Evolutionary conservation across 768 basidiomycete species (phyloP).

Genomic region (Mycena alexandri): DNA sequence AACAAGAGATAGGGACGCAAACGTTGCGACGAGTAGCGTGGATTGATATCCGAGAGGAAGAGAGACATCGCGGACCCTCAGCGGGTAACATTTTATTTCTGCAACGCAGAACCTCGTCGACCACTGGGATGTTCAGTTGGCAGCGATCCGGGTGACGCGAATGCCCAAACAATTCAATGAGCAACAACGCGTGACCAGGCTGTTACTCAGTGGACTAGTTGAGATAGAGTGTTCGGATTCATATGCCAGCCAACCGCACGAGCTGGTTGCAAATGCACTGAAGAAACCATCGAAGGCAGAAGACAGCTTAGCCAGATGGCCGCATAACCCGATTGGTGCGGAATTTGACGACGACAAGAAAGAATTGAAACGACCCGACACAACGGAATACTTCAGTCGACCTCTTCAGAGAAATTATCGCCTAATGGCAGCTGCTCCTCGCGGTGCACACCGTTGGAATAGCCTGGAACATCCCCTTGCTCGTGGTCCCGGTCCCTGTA

Average conservation of each 20-base stretch:
- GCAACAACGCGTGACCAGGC: constrained; percentile 3
- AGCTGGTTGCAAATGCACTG: constrained; percentile 12
- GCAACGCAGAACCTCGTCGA: not conserved
- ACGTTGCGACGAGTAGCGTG: no score
- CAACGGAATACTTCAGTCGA: constrained; percentile 15
- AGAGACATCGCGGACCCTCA: no score
- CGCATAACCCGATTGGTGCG: constrained; percentile 8
- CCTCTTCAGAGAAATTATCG: constrained; percentile 15
- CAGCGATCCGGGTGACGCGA: not conserved
- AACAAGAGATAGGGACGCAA: no score
- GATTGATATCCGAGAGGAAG: no score
- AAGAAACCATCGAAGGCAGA: constrained; percentile 10
- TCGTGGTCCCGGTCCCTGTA: constrained; percentile 8
- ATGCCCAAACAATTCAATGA: not conserved
- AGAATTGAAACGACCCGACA: constrained; percentile 16
- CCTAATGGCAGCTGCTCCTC: constrained; percentile 17
- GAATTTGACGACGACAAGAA: constrained; percentile 9
- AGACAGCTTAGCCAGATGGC: constrained; percentile 13
- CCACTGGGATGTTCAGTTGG: not conserved
- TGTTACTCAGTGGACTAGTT: not conserved
- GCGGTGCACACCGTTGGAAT: constrained; percentile 9
- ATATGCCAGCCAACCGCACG: constrained; percentile 12
- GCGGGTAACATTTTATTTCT: not conserved
- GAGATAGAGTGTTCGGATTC: not conserved
- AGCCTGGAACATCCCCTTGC: constrained; percentile 16